These are phyloP conservation scores for Agaricus subrufescens DNA, from an alignment of 768 basidiomycete species.

Conservation along the genomic window DNA sequence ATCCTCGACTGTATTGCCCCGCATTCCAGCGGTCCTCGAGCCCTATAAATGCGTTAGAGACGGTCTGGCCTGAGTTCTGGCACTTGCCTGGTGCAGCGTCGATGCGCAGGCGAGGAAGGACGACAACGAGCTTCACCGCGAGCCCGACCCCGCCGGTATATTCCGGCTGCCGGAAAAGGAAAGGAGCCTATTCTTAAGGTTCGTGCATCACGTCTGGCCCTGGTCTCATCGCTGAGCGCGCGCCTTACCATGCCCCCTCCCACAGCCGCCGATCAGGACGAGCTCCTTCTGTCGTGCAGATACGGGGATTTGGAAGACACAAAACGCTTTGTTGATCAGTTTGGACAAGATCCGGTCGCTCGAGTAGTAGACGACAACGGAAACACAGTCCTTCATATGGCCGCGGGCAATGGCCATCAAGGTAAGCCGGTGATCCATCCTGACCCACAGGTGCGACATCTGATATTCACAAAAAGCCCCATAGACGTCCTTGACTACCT, in stretches of 20 bases:
- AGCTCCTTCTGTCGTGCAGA: slow-evolving; percentile 77
- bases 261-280: slow-evolving; percentile 55
- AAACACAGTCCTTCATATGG: slow-evolving; percentile 85
- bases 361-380: slow-evolving; percentile 66
- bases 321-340: slow-evolving; percentile 55
- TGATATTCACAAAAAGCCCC: slow-evolving; percentile 41
- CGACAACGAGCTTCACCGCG: too few relatives aligned
- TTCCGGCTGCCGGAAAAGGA: too few relatives aligned
- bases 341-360: slow-evolving; percentile 45
- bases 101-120: too few relatives aligned
- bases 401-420: slow-evolving; percentile 81
- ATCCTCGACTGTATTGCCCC: too few relatives aligned
- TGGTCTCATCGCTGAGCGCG: too few relatives aligned
- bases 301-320: slow-evolving; percentile 87
- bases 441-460: slow-evolving; percentile 15
- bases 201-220: too few relatives aligned
- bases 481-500: slow-evolving; percentile 76
- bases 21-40: too few relatives aligned
- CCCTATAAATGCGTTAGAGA: too few relatives aligned
- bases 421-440: slow-evolving; percentile 41
- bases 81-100: too few relatives aligned
- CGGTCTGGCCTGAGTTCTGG: too few relatives aligned
- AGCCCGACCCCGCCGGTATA: too few relatives aligned
- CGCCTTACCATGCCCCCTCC: slow-evolving; percentile 16
- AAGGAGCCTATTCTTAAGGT: too few relatives aligned